Evolutionary conservation across 148 eudicot species (phyloP).

Genomic region (Cornus controversa): DNA sequence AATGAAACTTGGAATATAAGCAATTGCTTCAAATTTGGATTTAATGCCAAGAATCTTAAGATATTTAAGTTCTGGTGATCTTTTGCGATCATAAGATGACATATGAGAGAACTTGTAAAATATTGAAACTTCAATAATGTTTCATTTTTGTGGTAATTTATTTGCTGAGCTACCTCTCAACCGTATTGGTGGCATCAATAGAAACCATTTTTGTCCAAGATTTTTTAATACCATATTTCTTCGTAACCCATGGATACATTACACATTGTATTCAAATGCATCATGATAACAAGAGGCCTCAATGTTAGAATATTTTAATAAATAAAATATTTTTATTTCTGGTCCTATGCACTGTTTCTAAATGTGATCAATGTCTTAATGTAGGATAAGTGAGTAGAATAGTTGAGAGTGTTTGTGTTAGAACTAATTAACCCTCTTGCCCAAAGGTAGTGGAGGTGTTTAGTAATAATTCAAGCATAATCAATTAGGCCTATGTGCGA

Average conservation of each 20-base stretch:
- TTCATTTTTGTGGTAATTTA: slow-evolving; percentile 12
- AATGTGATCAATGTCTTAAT: too few species aligned
- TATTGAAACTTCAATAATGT: slow-evolving; percentile 10
- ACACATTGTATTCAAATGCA: too few species aligned
- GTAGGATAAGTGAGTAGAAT: too few species aligned
- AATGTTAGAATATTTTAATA: too few species aligned
- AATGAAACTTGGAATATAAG: slow-evolving; percentile 20
- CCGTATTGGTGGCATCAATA: background rate
- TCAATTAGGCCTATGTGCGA: too few species aligned
- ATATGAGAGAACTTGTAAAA: background rate
- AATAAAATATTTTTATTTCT: too few species aligned
- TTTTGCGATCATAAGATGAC: slow-evolving; percentile 11
- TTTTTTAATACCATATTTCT: slow-evolving; percentile 15
- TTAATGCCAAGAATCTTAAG: background rate
- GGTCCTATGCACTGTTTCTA: slow-evolving; percentile 15
- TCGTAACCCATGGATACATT: slow-evolving; percentile 14
- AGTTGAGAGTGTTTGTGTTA: too few species aligned
- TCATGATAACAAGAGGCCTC: background rate
- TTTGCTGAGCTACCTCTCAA: background rate
- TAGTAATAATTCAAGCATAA: too few species aligned
- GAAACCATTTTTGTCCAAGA: slow-evolving; percentile 20
- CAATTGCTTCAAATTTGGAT: background rate
- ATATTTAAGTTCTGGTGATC: background rate
- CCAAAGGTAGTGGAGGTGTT: too few species aligned
- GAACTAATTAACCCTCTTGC: too few species aligned